Evolutionary conservation across 306 rosid genomes (phyloP), one percentile per base, ranked within the genome.

Genomic region (Prosopis cineraria): DNA sequence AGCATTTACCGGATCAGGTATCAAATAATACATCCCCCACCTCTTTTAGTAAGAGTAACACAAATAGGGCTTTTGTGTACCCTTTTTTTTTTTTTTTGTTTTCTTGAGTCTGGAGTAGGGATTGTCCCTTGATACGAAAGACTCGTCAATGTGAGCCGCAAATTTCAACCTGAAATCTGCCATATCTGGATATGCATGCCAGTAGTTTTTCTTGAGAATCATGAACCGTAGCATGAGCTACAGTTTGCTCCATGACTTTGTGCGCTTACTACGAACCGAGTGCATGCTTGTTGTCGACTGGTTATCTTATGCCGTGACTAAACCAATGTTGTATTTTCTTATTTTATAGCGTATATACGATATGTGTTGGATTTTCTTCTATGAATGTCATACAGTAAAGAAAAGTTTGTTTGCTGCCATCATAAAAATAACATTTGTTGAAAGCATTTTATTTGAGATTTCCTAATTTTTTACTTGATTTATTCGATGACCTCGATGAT

Each of bases 231-330:
- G 1, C 62, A 70, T 10, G 19, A 71, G 31, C 40, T 11, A 16
- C 45, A 29, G 43, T 60, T 71, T 71, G 33, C 12, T 48, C 3
- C 58, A 43, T 37, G 14, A 10, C 10, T 10, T 55, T 3, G 33
- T 13, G 5, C 25, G 17, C 63, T 25, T 56, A 56, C 4, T 34
- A 66, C 39, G 70, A 19, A 64, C 33, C 5, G 40, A 62, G 10
- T 31, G 12, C 7, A 14, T 50, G 74, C 60, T 19, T 10, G 22
- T 19, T 10, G 22, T 67, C 17, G 10, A 3, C 31, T 43, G 59
- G 75, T 78, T 68, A 37, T 77, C 68, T 52, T 9, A 31, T 78
- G 30, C 36, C 30, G 0, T 14, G 47, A 25, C 20, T 33, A 45
- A 31, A 62, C 2, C 14, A 22, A 20, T 65, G 40, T 16, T 27